Base-by-base conservation (phyloP, 2,329 filamentous ascomycete genomes). In the Coleophoma crateriformis region DNA sequence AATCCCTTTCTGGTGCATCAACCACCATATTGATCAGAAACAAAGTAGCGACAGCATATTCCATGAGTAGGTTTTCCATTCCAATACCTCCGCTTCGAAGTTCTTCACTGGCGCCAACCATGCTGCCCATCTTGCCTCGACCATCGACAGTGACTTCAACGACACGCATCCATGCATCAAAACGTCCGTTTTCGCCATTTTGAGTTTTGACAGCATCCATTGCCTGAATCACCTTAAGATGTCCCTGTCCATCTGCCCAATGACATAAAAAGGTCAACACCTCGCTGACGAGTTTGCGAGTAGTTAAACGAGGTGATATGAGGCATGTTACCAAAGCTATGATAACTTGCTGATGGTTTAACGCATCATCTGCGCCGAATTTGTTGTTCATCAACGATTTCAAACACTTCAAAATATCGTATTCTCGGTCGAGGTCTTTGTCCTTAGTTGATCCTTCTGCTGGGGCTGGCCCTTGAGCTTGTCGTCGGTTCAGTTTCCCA, bases 371-470 rank as follows among this genome's bases (percentile, higher is more conserved):
- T 54, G 94, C 94, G 54, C 94, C 94, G 67, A 95, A 97, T 67
- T 96, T 96, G 79, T 96, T 99, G 81, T 99, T 99, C 87, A 97
- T 95, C 50, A 97, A 72, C 33, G 91, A 90, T 74, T 97, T 97
- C 51, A 99, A 71, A 72, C 94, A 97, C 72, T 99, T 99, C 65
- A 96, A 83, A 55, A 99, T 96, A 65, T 97, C 94, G 66, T 97
- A 97, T 71, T 89, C 85, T 50, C 82, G 77, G 59, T 89, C 85
- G 46, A 87, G 69, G 63, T 88, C 85, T 59, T 81, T 82, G 51
- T 88, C 85, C 38, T 74, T 79, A n/a, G 67, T 71, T 20, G 72
- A 69, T 27, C 75, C 73, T 43, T 77, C 69, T 38, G 70, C 71
- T 49, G 71, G 70, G 5, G 79, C 76, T 32, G 81, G 77, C 56